Conservation (phyloP, 805 yeast species). For the Ogataea thermomethanolica region DNA sequence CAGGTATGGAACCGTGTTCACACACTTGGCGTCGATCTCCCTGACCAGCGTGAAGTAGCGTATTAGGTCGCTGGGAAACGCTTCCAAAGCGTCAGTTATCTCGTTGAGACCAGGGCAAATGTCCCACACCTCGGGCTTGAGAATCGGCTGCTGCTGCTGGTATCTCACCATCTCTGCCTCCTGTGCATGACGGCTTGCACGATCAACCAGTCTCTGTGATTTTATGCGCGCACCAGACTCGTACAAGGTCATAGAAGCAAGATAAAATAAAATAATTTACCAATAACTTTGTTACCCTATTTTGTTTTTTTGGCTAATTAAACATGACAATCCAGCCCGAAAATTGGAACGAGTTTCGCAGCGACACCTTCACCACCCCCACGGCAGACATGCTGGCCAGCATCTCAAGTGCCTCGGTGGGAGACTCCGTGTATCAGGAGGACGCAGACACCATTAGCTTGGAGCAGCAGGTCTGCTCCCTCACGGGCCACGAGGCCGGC, state of each 20-base stretch:
- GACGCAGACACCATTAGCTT: conserved; percentile 66
- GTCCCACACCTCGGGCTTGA: conserved; percentile 33
- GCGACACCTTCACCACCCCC: conserved; percentile 92
- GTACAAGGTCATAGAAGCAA: conserved; percentile 19
- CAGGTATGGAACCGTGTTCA: conserved; percentile 65
- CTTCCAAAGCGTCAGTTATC: conserved; percentile 85
- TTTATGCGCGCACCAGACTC: conserved; percentile 29
- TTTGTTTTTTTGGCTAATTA: not conserved
- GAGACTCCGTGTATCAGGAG: conserved; percentile 89
- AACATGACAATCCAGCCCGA: conserved; percentile 7
- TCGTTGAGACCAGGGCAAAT: conserved; percentile 86
- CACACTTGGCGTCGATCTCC: conserved; percentile 94
- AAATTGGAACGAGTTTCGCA: conserved; percentile 49
- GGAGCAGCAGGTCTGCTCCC: conserved; percentile 57
- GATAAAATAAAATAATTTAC: conserved; percentile 1
- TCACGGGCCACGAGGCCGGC: conserved; percentile 80
- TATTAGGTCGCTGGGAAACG: conserved; percentile 78
- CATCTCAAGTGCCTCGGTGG: conserved; percentile 54
- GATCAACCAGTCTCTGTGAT: conserved; percentile 27
- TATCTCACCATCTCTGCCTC: conserved; percentile 5
- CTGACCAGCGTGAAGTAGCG: conserved; percentile 83
- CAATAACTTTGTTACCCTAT: conserved; percentile 4
- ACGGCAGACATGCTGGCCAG: conserved; percentile 68
- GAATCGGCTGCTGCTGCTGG: conserved; percentile 18
- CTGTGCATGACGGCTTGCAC: conserved; percentile 19